Percentiles rank a stretch among this genome's conserved stretches.
Conservation (phyloP, 2,329 filamentous ascomycete species). For the Trichocomaceae sp. region DNA sequence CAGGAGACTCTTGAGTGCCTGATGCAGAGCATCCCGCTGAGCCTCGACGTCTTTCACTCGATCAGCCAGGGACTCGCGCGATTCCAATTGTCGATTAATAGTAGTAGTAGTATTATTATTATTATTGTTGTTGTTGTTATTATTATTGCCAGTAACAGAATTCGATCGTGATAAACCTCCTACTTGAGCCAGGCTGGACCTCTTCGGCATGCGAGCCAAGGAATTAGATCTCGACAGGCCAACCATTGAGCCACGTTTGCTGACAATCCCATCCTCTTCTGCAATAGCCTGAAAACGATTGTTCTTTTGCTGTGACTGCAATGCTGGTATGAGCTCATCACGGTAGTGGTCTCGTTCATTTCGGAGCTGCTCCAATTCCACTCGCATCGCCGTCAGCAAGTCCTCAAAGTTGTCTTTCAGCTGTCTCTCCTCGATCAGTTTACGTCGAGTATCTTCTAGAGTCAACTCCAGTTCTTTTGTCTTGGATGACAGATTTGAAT, state of each 20-base stretch:
- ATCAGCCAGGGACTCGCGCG: slow-evolving; percentile 65
- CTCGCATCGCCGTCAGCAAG: slow-evolving; percentile 72
- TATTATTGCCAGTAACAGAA: slow-evolving; percentile 42
- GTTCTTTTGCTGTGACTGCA: slow-evolving; percentile 47
- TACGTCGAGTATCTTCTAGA: slow-evolving; percentile 75
- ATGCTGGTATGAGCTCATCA: slow-evolving; percentile 76
- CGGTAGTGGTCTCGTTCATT: slow-evolving; percentile 80
- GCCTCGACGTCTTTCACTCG: slow-evolving; percentile 86
- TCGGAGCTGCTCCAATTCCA: slow-evolving; percentile 71
- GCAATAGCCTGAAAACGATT: slow-evolving; percentile 53
- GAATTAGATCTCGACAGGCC: slow-evolving; percentile 62
- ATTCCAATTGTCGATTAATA: slow-evolving; percentile 44
- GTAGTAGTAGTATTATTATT: slow-evolving; percentile 25
- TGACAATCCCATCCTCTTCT: slow-evolving; percentile 46
- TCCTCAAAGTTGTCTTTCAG: slow-evolving; percentile 93
- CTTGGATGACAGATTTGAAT: slow-evolving; percentile 45
- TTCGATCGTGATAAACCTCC: slow-evolving; percentile 55
- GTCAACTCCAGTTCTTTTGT: slow-evolving; percentile 71
- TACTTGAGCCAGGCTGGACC: slow-evolving; percentile 18
- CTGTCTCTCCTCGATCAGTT: slow-evolving; percentile 75
- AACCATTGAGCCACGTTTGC: slow-evolving; percentile 41
- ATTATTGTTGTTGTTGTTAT: slow-evolving; percentile 38
- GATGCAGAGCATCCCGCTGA: slow-evolving; percentile 86
- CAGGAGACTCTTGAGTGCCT: slow-evolving; percentile 75
- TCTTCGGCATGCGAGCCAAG: slow-evolving; percentile 49